phyloP scores from a whole-genome alignment of 257 asterid genomes.

The Primulina huaijiensis region DNA sequence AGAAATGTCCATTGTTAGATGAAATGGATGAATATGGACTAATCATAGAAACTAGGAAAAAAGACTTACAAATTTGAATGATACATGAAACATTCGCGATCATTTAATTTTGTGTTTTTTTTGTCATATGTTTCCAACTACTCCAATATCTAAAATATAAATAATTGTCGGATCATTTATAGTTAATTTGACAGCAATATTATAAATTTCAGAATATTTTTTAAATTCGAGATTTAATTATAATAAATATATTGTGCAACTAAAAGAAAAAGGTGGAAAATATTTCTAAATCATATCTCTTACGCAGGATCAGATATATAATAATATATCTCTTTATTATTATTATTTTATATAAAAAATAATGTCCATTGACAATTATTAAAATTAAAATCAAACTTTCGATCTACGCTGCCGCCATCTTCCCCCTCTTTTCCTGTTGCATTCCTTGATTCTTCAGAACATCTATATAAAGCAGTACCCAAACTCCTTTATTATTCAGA shows the following conservation, averaged over 20 bases:
- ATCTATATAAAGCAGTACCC: not conserved
- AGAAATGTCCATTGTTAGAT: not conserved
- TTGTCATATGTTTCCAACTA: not conserved
- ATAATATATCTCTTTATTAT: no score
- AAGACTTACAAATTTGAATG: not conserved
- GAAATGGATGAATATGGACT: not conserved
- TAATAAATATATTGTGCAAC: no score
- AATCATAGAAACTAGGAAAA: not conserved
- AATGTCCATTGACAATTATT: not conserved
- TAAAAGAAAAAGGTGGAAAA: no score
- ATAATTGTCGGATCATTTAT: no score
- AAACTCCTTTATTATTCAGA: not conserved
- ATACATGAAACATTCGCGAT: constrained; percentile 21
- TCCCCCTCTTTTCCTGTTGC: constrained; percentile 22
- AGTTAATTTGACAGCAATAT: no score
- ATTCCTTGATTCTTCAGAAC: constrained; percentile 6
- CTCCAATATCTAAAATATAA: not conserved
- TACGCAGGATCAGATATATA: no score
- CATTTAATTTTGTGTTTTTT: not conserved
- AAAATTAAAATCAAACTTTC: not conserved
- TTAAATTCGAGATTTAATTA: no score
- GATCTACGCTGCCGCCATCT: not conserved
- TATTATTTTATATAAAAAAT: no score
- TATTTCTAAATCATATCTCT: not conserved
- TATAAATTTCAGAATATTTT: no score